Percentiles rank a stretch among this genome's conserved stretches.
Conservation (phyloP, 1,284 basidiomycete genomes). For the Pseudozyma sp. region DNA sequence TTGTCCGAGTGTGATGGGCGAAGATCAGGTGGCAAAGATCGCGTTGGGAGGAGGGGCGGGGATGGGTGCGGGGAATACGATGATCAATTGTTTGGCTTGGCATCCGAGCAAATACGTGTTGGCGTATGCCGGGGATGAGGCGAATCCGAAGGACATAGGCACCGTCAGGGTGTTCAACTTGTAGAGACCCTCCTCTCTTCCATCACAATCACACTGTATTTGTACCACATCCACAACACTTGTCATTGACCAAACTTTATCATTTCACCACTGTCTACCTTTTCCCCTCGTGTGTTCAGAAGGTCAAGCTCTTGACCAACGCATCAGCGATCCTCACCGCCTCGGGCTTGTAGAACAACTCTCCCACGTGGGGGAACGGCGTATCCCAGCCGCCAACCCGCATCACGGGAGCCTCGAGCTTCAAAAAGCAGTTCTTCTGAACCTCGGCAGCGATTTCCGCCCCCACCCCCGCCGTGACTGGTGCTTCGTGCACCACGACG, state of each 20-base stretch:
- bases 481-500: constrained; percentile 63
- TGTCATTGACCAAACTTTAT: too few species aligned
- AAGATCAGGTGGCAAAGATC: constrained; percentile 43
- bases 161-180: constrained; percentile 30
- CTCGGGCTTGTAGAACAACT: constrained; percentile 61
- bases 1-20: not conserved
- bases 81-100: constrained; percentile 58
- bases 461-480: constrained; percentile 57
- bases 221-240: constrained; percentile 1
- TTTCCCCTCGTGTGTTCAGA: constrained; percentile 4
- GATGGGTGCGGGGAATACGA: not conserved
- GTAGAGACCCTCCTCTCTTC: not conserved
- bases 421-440: constrained; percentile 58
- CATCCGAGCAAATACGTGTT: constrained; percentile 54
- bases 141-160: constrained; percentile 15
- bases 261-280: not conserved
- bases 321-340: constrained; percentile 52
- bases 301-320: constrained; percentile 43
- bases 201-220: constrained; percentile 3
- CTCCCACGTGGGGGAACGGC: constrained; percentile 58
- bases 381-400: constrained; percentile 58
- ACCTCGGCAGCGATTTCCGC: constrained; percentile 60
- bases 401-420: constrained; percentile 53
- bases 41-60: constrained; percentile 1
- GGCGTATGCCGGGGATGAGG: constrained; percentile 60